A percentile compares a stretch with the other conserved stretches of the same genome.
Conservation (phyloP, 495 filamentous ascomycete genomes). For the Aspergillus hancockii region DNA sequence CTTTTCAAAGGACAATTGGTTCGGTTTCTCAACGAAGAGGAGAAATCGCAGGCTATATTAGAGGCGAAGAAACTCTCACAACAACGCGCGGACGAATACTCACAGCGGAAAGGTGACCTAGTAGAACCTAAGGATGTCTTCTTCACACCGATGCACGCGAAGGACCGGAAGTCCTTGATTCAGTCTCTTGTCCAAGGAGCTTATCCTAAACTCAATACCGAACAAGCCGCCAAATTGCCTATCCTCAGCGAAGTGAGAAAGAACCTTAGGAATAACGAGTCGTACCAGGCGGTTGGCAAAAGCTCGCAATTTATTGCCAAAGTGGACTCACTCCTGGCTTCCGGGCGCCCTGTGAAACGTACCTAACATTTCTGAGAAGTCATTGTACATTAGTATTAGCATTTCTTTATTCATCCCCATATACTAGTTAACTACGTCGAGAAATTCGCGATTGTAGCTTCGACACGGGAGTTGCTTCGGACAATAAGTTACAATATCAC, state of each 20-base stretch:
- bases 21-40: conserved; percentile 39
- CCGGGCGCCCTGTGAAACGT: conserved; percentile 34
- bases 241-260: conserved; percentile 37
- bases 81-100: conserved; percentile 43
- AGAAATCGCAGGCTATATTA: conserved; percentile 37
- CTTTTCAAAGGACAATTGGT: conserved; percentile 44
- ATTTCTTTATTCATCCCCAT: conserved; percentile 14
- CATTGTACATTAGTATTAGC: conserved; percentile 21
- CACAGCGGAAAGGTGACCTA: conserved; percentile 40
- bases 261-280: conserved; percentile 47
- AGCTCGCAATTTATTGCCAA: conserved; percentile 43
- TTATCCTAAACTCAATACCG: conserved; percentile 30
- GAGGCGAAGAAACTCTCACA: conserved; percentile 40
- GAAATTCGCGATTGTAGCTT: not conserved
- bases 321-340: conserved; percentile 41
- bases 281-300: conserved; percentile 45
- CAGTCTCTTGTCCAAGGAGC: conserved; percentile 66
- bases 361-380: conserved; percentile 20
- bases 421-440: not conserved
- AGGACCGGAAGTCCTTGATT: conserved; percentile 65
- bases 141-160: conserved; percentile 49
- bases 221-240: conserved; percentile 24
- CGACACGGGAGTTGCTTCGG: not conserved
- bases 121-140: conserved; percentile 36
- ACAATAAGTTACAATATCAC: not conserved